Base-by-base conservation (phyloP, 495 filamentous ascomycete genomes). In the Massariosphaeria phaeospora region DNA sequence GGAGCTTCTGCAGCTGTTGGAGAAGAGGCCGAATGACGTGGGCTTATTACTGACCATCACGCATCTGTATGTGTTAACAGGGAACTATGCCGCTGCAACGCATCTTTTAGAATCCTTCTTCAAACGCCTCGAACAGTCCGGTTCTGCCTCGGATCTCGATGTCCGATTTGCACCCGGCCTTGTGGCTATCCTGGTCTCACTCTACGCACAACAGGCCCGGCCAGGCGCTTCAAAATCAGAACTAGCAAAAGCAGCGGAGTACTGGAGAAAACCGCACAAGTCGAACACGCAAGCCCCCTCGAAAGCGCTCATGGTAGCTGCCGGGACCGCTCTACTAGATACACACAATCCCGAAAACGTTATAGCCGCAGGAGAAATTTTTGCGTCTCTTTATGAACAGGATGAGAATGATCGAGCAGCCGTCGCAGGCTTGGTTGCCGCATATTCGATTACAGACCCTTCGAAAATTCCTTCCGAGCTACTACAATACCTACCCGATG, bases 161-260 rank as follows among this genome's bases (percentile, higher is more conserved):
- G 81, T 85, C 26, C 86, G 89, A 25, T 94, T 83, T 67, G 83
- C 88, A 27, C 93, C 94, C 0, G 94, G 94, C 23, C 74, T 99
- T 0, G 77, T 96, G 13, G 87, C 85, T n/a, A 75, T 89, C 1
- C 75, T 89, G 3, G 83, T 96, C 12, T 83, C 87, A 2, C 74
- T 99, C 0, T 95, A 96, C 70, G 79, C 80, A 53, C 72, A 75
- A 1, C 86, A 94, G 69, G 83, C 84, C 48, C 88, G 90, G n/a
- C 86, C 82, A 51, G 66, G 78, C 20, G 82, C 86, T 33, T 80
- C 86, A 57, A 84, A 83, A 47, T 69, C 72, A 0, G 80, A 89
- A 56, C 75, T 97, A 17, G 81, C 83, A 51, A 86, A 86, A 71
- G 90, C 93, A 7, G 91, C 89, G 3, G 70, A 78, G 9, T 84